Evolutionary conservation across 2,329 filamentous ascomycete genomes (phyloP), one percentile per base, ranked within the genome.

Genomic region (Hymenoscyphus repandus): DNA sequence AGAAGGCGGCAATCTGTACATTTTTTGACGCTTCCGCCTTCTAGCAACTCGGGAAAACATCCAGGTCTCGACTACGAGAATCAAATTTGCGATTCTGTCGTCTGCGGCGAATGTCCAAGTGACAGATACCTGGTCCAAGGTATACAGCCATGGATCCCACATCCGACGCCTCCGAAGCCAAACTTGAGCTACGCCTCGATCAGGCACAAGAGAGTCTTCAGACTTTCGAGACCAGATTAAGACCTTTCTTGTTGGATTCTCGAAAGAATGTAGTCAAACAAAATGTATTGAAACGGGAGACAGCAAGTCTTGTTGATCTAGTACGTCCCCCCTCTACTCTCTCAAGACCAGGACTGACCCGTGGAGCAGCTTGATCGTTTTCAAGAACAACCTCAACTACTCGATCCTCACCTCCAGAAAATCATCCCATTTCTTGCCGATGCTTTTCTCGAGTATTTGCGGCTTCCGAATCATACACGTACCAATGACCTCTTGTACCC

Each of bases 351-450:
- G 49, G 60, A 63, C 20, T 58, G 60, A 36, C 12, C 7, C 37
- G 27, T 10, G 33, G n/a, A 4, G n/a, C 33, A 64, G 60, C 80
- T 99, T 45, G 90, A 96, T 60, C 83, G 87, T 1, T 99, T 97
- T 61, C 92, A 97, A 74, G 91, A 96, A 73, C 85, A 95, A 58
- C 93, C 93, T 15, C 93, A 99, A 67, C 78, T 97, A 36, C 79
- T 99, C 22, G 93, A 99, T 69, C 82, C 89, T 9, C 80, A 92
- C 67, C 76, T 99, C 38, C 83, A 86, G 45, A 77, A 72, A 56
- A 83, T 95, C 68, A 75, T 97, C 45, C 85, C 88, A 20, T 73
- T 80, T 37, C 75, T 97, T 33, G 83, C 89, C 22, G 78, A 85
- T 62, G 85, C 88, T 15, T 95, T 92, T 62, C 72, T 96, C 17